Conservation (phyloP, 371 early-diverging fungal genomes). For the Circinella minor region DNA sequence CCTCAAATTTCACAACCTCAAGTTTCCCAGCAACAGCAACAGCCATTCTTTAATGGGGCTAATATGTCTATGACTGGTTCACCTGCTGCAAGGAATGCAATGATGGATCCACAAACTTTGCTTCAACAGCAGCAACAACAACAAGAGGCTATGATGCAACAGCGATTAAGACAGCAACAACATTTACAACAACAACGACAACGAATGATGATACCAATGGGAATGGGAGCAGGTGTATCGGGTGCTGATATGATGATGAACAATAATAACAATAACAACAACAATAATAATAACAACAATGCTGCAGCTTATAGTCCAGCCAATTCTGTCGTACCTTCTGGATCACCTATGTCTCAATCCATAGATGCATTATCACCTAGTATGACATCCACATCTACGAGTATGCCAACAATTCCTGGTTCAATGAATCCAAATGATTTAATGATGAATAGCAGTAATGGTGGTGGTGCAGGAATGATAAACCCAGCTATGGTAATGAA, state of each 20-base stretch:
- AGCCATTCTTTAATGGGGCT: conserved; percentile 12
- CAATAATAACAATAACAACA: not conserved
- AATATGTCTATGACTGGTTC: conserved; percentile 14
- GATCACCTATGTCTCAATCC: conserved; percentile 29
- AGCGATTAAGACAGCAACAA: conserved; percentile 13
- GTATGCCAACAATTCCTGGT: conserved; percentile 20
- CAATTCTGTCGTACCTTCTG: conserved; percentile 9
- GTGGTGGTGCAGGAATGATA: conserved; percentile 26
- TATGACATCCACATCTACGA: conserved; percentile 25
- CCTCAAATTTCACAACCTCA: conserved; percentile 7
- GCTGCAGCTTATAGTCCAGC: not conserved
- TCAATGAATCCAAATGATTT: conserved; percentile 35
- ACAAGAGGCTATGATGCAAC: conserved; percentile 12
- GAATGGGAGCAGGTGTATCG: conserved; percentile 14
- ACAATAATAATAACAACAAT: too few species aligned
- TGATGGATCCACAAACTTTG: conserved; percentile 20
- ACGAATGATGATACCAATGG: conserved; percentile 27
- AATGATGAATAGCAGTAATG: conserved; percentile 21
- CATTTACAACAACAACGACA: conserved; percentile 11
- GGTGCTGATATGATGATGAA: conserved; percentile 15
- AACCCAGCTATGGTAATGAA: conserved; percentile 35
- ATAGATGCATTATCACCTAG: conserved; percentile 30
- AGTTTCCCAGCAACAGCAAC: conserved; percentile 13
- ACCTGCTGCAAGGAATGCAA: conserved; percentile 10
- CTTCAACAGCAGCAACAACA: conserved; percentile 14